Conservation (phyloP, 805 yeast species). For the Pichia thaimueangensis region DNA sequence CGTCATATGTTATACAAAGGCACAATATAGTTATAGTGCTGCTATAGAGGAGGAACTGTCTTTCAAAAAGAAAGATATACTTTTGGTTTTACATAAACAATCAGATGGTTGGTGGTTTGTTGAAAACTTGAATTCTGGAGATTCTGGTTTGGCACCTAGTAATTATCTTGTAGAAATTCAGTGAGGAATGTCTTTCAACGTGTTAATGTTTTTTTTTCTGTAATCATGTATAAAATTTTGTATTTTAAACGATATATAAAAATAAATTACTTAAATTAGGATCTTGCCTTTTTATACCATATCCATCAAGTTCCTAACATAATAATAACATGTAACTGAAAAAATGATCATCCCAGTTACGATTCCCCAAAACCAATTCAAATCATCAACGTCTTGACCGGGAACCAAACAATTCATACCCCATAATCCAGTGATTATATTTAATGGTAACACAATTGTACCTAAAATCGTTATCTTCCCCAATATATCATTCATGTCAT, state of each 20-base stretch:
- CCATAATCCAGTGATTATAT: slow-evolving; percentile 95
- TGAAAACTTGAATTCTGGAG: slow-evolving; percentile 42
- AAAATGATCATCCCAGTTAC: slow-evolving; percentile 39
- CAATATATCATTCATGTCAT: slow-evolving; percentile 93
- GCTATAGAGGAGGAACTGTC: slow-evolving; percentile 54
- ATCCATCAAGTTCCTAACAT: slow-evolving; percentile 39
- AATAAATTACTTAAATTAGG: too few species aligned
- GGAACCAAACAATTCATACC: slow-evolving; percentile 98
- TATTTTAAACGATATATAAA: too few species aligned
- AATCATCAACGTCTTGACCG: slow-evolving; percentile 65
- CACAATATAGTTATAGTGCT: slow-evolving; percentile 53
- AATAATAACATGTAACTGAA: slow-evolving; percentile 41
- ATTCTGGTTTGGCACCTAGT: slow-evolving; percentile 58
- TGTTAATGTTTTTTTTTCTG: not conserved
- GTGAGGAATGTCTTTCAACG: too few species aligned
- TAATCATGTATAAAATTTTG: too few species aligned
- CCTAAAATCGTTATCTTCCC: slow-evolving; percentile 92
- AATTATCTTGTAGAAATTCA: slow-evolving; percentile 39
- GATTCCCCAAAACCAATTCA: slow-evolving; percentile 61
- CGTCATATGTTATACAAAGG: slow-evolving; percentile 46
- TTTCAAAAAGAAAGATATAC: slow-evolving; percentile 51
- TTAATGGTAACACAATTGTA: slow-evolving; percentile 91
- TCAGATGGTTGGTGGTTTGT: slow-evolving; percentile 76
- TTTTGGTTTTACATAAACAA: slow-evolving; percentile 49
- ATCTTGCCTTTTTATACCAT: slow-evolving; percentile 18